Percentiles rank a stretch among this genome's conserved stretches.
Conservation (phyloP, 495 filamentous ascomycete species). For the Neurospora hispaniola region DNA sequence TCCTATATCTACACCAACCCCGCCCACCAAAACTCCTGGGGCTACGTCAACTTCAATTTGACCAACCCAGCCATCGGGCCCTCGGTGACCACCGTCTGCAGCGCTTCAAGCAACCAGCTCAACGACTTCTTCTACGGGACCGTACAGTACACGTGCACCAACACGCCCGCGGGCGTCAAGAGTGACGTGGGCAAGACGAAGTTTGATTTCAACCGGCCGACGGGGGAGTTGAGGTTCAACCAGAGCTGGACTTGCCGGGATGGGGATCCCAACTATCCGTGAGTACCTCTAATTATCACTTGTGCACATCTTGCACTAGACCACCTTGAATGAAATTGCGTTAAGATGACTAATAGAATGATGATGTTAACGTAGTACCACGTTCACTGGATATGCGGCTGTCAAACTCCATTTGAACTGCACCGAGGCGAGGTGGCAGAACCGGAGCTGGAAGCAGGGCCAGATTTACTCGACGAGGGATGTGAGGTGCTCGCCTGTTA, state of each 20-base stretch:
- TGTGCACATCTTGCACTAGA: neutral
- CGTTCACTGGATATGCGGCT: slow-evolving; percentile 25
- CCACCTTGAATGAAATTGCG: neutral
- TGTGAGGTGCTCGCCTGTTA: slow-evolving; percentile 23
- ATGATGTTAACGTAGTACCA: slow-evolving; percentile 13
- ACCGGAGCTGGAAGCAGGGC: slow-evolving; percentile 32
- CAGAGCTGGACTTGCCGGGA: slow-evolving; percentile 34
- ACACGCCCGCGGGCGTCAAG: neutral
- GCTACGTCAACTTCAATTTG: slow-evolving; percentile 33
- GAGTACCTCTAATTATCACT: slow-evolving; percentile 5
- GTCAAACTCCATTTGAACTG: slow-evolving; percentile 25
- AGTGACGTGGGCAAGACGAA: slow-evolving; percentile 9
- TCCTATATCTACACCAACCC: slow-evolving; percentile 33
- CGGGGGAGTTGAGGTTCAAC: slow-evolving; percentile 24
- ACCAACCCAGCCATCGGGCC: slow-evolving; percentile 26
- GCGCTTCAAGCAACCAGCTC: slow-evolving; percentile 29
- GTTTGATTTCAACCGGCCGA: slow-evolving; percentile 27
- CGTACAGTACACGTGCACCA: slow-evolving; percentile 25
- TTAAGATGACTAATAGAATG: slow-evolving; percentile 1
- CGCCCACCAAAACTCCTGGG: slow-evolving; percentile 34
- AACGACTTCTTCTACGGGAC: slow-evolving; percentile 36
- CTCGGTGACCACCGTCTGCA: slow-evolving; percentile 22
- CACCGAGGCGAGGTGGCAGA: slow-evolving; percentile 23
- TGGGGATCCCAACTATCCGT: slow-evolving; percentile 27
- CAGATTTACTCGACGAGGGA: slow-evolving; percentile 28